Percentiles rank a stretch among this genome's conserved stretches.
Conservation (phyloP, 257 asterid genomes). For the Solanum tarijense region DNA sequence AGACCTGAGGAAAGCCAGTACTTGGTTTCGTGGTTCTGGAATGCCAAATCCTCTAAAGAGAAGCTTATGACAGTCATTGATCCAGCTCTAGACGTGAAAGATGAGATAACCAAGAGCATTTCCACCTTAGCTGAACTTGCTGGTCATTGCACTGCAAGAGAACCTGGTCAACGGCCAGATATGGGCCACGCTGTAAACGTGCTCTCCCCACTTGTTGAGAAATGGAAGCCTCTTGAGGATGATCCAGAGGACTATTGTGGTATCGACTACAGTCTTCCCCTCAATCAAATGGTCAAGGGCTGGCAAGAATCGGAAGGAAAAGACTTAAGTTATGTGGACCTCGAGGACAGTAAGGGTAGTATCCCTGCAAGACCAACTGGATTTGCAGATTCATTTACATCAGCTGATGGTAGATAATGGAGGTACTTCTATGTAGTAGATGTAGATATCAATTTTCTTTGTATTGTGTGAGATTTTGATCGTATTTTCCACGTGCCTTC, state of each 20-base stretch:
- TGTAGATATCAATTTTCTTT: constrained; percentile 3
- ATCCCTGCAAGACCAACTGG: constrained; percentile 83
- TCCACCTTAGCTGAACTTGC: constrained; percentile 70
- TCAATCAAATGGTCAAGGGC: constrained; percentile 84
- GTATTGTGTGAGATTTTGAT: neutral
- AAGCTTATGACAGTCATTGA: constrained; percentile 59
- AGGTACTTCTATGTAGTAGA: neutral
- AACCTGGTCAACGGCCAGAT: constrained; percentile 79
- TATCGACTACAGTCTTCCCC: constrained; percentile 84
- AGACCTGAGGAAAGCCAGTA: constrained; percentile 87
- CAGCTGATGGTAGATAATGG: constrained; percentile 63
- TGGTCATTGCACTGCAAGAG: constrained; percentile 86
- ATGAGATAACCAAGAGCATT: constrained; percentile 47
- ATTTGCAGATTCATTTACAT: constrained; percentile 84
- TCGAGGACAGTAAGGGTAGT: constrained; percentile 81
- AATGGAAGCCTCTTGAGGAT: constrained; percentile 64
- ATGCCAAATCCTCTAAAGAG: constrained; percentile 46
- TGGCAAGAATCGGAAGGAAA: constrained; percentile 85
- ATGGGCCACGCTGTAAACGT: constrained; percentile 82
- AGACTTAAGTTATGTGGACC: constrained; percentile 45
- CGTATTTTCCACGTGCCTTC: neutral
- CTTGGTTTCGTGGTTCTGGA: constrained; percentile 82
- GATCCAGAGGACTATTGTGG: constrained; percentile 74
- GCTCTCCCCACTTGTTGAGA: constrained; percentile 63
- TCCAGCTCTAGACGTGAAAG: constrained; percentile 36